Base-by-base conservation (phyloP, 805 yeast species). In the Cephaloascus fragrans region DNA sequence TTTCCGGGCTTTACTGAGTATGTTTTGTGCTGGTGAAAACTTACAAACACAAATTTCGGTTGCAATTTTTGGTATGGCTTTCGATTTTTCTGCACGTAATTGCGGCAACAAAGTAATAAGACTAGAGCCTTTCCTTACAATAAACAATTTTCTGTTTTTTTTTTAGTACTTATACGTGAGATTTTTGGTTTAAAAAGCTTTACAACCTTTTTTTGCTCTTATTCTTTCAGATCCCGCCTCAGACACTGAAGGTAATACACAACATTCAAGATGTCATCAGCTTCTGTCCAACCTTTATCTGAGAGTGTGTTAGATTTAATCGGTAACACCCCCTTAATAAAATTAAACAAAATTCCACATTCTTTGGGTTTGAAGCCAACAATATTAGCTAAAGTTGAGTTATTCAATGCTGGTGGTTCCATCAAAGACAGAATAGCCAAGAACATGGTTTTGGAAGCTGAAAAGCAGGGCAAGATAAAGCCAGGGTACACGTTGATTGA, bases 361-460 rank as follows among this genome's bases (percentile, higher is more conserved):
- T 72, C 81, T 14, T 61, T 73, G 37, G 90, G 93, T 12, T 74
- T 85, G 55, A 80, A 79, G 57, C 88, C 93, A 39, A 67, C 67
- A 47, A 60, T 79, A 38, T 75, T 74, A 47, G 93, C 85, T 50
- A 85, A 85, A 57, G 77, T 81, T 37, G 95, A 85, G 56, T 69
- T 77, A 41, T 85, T 85, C 73, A 85, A 85, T 56, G 84, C 93
- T 46, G 95, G 95, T 45, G 95, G 95, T 19, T 82, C 93, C 35
- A 86, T 85, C 57, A 85, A 85, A 63, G 95, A 85, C 56, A 77
- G 95, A 61, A 85, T 85, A 51, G 94, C 95, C 47, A 73, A 81
- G 52, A 71, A 85, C 55, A 85, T 85, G 95, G 80, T 85, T 23
- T 83, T 82, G 51, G 83, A 83, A 55, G 95, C 95, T 20, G 95